These are phyloP conservation scores for Pneumocystis oryctolagi DNA, from an alignment of 1,139 yeast species.

Conservation along the genomic window DNA sequence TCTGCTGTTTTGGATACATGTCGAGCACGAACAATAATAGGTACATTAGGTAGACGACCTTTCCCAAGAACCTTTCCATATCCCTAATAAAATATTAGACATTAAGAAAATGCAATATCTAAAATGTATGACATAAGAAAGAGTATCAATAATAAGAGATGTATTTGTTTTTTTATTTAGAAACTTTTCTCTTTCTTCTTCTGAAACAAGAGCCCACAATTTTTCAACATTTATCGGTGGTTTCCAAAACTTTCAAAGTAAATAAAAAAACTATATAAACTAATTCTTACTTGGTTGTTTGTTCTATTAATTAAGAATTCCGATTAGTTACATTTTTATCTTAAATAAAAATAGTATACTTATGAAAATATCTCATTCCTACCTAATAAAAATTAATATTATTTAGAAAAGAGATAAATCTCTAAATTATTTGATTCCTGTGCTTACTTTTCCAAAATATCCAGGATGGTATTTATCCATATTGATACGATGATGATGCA, in stretches of 20 bases:
- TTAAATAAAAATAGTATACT: conserved; percentile 54
- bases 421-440: background rate
- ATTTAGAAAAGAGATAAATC: background rate
- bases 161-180: conserved; percentile 70
- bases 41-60: conserved; percentile 96
- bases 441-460: conserved; percentile 95
- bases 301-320: background rate
- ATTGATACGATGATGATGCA: conserved; percentile 21
- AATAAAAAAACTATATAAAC: background rate
- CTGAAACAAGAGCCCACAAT: conserved; percentile 94
- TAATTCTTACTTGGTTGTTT: background rate
- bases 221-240: conserved; percentile 97
- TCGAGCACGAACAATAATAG: conserved; percentile 99
- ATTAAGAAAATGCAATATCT: background rate
- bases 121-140: conserved; percentile 44
- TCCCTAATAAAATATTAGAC: conserved; percentile 32
- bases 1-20: conserved; percentile 98
- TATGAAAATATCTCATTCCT: conserved; percentile 99
- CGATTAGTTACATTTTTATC: background rate
- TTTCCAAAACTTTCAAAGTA: conserved; percentile 52
- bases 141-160: conserved; percentile 98
- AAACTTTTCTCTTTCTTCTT: conserved; percentile 90
- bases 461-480: conserved; percentile 95
- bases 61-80: conserved; percentile 99
- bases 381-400: background rate